A percentile compares a stretch with the other conserved stretches of the same genome.
Conservation (phyloP, 1,139 yeast genomes). For the Kodamaea sp. region DNA sequence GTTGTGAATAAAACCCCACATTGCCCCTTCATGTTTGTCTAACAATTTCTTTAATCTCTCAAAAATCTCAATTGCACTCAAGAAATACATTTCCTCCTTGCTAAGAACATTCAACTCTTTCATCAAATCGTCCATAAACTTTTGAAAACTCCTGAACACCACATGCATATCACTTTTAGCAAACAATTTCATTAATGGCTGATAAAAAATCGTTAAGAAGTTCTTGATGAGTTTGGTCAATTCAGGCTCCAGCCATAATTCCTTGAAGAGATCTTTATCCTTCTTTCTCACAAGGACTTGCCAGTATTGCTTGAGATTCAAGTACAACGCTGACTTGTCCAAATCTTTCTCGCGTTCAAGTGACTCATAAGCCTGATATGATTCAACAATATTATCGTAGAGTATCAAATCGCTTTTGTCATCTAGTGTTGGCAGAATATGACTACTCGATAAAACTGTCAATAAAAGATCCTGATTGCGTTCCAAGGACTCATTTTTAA, state of each 20-base stretch:
- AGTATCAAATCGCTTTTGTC: conserved; percentile 1
- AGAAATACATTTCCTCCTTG: conserved; percentile 50
- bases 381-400: conserved; percentile 15
- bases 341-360: conserved; percentile 17
- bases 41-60: conserved; percentile 64
- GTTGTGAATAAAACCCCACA: conserved; percentile 75
- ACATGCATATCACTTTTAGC: conserved; percentile 74
- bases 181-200: conserved; percentile 78
- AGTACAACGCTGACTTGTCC: conserved; percentile 31
- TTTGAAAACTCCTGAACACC: conserved; percentile 72
- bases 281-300: conserved; percentile 64
- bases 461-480: conserved; percentile 26
- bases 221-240: conserved; percentile 70
- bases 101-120: conserved; percentile 44
- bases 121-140: conserved; percentile 72
- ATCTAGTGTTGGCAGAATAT: conserved; percentile 20
- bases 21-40: conserved; percentile 66
- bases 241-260: conserved; percentile 84
- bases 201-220: conserved; percentile 74
- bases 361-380: conserved; percentile 22
- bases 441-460: conserved; percentile 24
- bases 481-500: conserved; percentile 26
- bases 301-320: conserved; percentile 61
- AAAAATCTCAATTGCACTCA: conserved; percentile 54
- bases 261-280: conserved; percentile 74